Conservation (phyloP, 2,329 filamentous ascomycete genomes). For the Huntiella bhutanensis region DNA sequence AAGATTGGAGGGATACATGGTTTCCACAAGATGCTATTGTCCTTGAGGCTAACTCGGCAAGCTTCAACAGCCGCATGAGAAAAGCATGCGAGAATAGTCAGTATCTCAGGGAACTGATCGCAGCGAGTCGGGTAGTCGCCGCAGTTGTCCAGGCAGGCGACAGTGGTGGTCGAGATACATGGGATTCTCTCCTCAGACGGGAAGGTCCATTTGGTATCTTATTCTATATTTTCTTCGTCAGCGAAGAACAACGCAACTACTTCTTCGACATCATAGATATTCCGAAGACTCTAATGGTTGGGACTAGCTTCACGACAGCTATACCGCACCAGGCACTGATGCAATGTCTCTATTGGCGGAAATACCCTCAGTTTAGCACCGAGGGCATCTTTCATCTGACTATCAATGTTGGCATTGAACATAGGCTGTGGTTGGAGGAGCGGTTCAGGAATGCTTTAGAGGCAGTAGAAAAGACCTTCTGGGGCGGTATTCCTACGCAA, state of each 20-base stretch:
- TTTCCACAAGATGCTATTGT: slow-evolving; percentile 15
- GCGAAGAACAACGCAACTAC: slow-evolving; percentile 21
- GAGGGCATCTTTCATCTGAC: neutral
- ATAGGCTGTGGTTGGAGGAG: neutral
- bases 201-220: slow-evolving; percentile 15
- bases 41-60: slow-evolving; percentile 22
- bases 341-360: neutral
- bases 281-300: slow-evolving; percentile 31
- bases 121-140: too few relatives aligned
- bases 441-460: neutral
- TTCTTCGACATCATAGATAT: slow-evolving; percentile 31
- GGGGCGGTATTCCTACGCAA: too few relatives aligned
- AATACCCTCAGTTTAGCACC: neutral
- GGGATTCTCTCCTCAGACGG: neutral
- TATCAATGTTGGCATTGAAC: slow-evolving; percentile 1
- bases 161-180: too few relatives aligned
- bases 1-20: slow-evolving; percentile 11
- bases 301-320: slow-evolving; percentile 29
- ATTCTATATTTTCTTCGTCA: slow-evolving; percentile 23
- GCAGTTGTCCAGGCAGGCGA: too few relatives aligned
- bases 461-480: neutral
- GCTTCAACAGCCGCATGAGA: slow-evolving; percentile 20
- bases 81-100: slow-evolving; percentile 16
- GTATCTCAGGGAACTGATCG: slow-evolving; percentile 15
- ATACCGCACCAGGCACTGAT: neutral